These are phyloP conservation scores for Saturnispora sekii DNA, from an alignment of 805 yeast genomes.

Conservation along the genomic window DNA sequence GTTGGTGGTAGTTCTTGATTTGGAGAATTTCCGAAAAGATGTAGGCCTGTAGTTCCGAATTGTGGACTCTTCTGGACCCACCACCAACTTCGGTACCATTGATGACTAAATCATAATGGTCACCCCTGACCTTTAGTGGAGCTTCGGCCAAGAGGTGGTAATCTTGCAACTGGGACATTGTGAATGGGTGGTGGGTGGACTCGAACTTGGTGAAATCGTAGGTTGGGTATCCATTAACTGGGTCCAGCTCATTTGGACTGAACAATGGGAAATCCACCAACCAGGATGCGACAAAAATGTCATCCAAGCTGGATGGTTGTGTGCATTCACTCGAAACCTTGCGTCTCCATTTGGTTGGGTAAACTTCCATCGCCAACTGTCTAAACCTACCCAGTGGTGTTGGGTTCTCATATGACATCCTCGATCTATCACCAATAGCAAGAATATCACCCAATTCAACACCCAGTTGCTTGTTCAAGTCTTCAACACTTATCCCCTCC, in stretches of 20 bases:
- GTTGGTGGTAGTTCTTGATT: conserved; percentile 44
- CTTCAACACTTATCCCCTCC: conserved; percentile 4
- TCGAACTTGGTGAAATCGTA: conserved; percentile 42
- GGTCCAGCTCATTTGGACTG: conserved; percentile 50
- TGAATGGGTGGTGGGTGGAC: conserved; percentile 95
- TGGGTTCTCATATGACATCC: conserved; percentile 76
- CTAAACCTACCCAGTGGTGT: conserved; percentile 87
- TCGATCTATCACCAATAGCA: conserved; percentile 69
- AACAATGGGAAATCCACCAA: conserved; percentile 89
- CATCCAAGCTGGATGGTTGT: conserved; percentile 15
- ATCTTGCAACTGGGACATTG: conserved; percentile 76
- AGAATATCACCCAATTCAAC: conserved; percentile 62
- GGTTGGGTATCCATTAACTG: conserved; percentile 38
- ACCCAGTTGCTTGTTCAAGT: conserved; percentile 28
- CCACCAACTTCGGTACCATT: conserved; percentile 97
- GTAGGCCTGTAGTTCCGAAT: conserved; percentile 63
- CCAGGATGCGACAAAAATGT: conserved; percentile 64
- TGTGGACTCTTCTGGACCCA: conserved; percentile 93
- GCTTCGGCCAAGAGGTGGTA: conserved; percentile 41
- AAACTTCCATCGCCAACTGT: conserved; percentile 54
- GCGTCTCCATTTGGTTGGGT: conserved; percentile 43
- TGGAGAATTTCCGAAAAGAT: conserved; percentile 57
- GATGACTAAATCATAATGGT: conserved; percentile 87
- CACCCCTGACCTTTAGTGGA: conserved; percentile 69
- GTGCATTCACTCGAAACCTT: conserved; percentile 16